Evolutionary conservation across 2,329 filamentous ascomycete species (phyloP), one percentile per base, ranked within the genome.

Genomic region (Botryotinia globosa): DNA sequence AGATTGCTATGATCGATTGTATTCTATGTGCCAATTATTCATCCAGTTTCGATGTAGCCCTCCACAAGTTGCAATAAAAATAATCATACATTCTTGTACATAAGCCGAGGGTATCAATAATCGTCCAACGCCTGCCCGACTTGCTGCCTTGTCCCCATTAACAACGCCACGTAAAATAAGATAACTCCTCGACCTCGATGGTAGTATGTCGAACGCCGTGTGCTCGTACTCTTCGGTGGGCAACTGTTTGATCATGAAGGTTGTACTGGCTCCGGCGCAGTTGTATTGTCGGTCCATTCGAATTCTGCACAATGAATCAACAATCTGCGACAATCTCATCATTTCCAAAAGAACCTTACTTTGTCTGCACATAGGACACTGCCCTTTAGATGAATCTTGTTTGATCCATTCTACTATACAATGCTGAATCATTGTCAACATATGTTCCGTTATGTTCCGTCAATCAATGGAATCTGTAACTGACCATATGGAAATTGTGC

Each of bases 301-400:
- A 72, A 72, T 54, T 67, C 70, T 72, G 62, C 25, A 45, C 25
- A 48, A n/a, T 44, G 29, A 45, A 32, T 72, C n/a, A 72, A 56
- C 45, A 58, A 29, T 58, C 25, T 20, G n/a, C 29, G 29, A 34
- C 25, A 22, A 39, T 29, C 45, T 12, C 44, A 16, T 16, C 25
- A 32, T 29, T 12, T 4, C 9, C 2, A 20, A 22, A 25, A 39
- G 6, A 14, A 42, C 9, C 86, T 78, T 87, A 96, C 94, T 94
- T 83, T 98, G 96, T 77, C 96, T 89, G 81, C 96, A 99, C 96
- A 99, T 98, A 42, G 96, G 96, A 81, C 96, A 99, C 76, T 98
- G 92, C 34, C 95, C 95, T 79, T 94, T 95, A 42, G 94, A 93
- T 20, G 93, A 91, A 75, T 98, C 96, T 81, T 98, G 94, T 80